These are phyloP conservation scores for Acanthamoeba quina DNA, from an alignment of 208 protist species.

Conservation along the genomic window DNA sequence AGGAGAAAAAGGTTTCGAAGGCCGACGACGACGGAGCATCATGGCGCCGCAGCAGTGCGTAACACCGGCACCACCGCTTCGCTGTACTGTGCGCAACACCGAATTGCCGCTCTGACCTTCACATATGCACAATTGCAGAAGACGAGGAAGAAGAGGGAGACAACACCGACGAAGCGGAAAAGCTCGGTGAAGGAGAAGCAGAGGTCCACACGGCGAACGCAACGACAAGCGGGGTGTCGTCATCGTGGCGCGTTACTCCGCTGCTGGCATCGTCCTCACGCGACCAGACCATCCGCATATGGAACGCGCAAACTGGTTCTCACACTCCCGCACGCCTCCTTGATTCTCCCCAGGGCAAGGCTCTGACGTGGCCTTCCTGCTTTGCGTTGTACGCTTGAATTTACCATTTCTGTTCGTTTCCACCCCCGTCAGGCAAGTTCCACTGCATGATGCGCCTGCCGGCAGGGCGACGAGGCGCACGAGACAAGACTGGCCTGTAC, in stretches of 20 bases:
- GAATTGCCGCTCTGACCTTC: too few relatives aligned
- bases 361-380: neutral
- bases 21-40: neutral
- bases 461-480: neutral
- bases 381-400: too few relatives aligned
- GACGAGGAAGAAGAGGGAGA: neutral
- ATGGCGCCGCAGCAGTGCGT: neutral
- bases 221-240: neutral
- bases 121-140: neutral
- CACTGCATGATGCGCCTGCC: conserved; percentile 38
- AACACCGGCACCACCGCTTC: too few relatives aligned
- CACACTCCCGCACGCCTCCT: neutral
- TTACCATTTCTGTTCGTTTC: neutral
- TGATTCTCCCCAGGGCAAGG: neutral
- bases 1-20: neutral
- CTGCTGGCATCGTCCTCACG: conserved; percentile 58
- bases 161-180: neutral
- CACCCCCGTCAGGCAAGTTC: conserved; percentile 37
- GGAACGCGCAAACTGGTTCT: conserved; percentile 64
- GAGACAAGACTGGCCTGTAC: neutral
- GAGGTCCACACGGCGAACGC: neutral
- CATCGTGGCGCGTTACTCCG: conserved; percentile 3
- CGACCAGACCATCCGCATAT: conserved; percentile 59
- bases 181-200: neutral
- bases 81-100: too few relatives aligned